Evolutionary conservation across 176 grass and related monocot species (phyloP).

Genomic region (Avena eriantha): DNA sequence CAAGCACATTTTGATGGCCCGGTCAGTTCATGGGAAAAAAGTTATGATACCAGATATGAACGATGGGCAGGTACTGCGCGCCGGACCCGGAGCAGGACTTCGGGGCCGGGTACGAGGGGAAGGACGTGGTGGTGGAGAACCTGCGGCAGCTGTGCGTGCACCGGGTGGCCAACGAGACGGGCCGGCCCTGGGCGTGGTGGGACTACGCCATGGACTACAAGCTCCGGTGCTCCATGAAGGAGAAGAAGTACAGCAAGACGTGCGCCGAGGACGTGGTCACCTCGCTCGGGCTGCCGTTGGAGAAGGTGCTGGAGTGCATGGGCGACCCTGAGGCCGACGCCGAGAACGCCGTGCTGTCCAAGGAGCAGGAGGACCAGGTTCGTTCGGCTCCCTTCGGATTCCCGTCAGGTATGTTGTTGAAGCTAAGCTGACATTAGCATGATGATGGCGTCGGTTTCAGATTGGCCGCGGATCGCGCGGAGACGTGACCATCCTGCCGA

Average conservation of each 20-base stretch:
- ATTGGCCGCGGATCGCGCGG: conserved; percentile 74
- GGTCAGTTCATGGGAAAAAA: too few species aligned
- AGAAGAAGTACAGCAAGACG: conserved; percentile 86
- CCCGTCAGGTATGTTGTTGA: too few species aligned
- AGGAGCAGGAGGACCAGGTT: conserved; percentile 89
- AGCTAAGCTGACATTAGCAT: too few species aligned
- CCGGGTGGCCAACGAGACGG: conserved; percentile 72
- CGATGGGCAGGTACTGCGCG: conserved; percentile 59
- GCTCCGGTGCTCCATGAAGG: conserved; percentile 94
- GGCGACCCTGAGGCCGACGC: conserved; percentile 86
- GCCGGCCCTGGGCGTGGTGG: conserved; percentile 89
- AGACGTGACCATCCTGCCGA: conserved; percentile 94
- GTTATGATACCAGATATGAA: too few species aligned
- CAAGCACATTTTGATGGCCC: too few species aligned
- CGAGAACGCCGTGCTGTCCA: conserved; percentile 84
- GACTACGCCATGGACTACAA: conserved; percentile 95
- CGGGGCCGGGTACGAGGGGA: conserved; percentile 78
- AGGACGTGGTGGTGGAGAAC: conserved; percentile 92
- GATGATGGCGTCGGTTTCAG: conserved; percentile 38
- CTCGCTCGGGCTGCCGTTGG: conserved; percentile 52
- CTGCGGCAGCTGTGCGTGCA: conserved; percentile 91
- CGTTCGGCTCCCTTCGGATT: too few species aligned
- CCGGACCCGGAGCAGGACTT: conserved; percentile 95
- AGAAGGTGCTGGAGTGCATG: conserved; percentile 88
- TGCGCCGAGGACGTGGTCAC: conserved; percentile 82